phyloP scores from a whole-genome alignment of 2,329 filamentous ascomycete genomes.

The Cordyceps tenuipes region DNA sequence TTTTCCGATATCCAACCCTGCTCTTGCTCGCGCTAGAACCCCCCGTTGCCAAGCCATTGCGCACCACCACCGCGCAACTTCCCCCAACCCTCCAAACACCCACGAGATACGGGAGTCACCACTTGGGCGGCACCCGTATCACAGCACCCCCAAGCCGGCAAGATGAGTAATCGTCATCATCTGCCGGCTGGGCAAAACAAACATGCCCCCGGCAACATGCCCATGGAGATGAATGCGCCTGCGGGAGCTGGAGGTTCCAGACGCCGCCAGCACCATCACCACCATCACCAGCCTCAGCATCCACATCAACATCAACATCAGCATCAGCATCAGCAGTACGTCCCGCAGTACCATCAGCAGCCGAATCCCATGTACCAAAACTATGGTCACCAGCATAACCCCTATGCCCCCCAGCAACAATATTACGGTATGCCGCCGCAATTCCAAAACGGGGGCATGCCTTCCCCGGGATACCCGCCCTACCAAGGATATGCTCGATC shows the following conservation, averaged over 20 bases:
- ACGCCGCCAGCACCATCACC: constrained; percentile 25
- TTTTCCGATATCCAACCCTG: not conserved
- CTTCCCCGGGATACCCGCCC: constrained; percentile 37
- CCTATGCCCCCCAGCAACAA: constrained; percentile 35
- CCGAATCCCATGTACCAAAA: constrained; percentile 41
- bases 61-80: not conserved
- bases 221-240: constrained; percentile 24
- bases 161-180: constrained; percentile 71
- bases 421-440: constrained; percentile 51
- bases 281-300: constrained; percentile 17
- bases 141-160: constrained; percentile 50
- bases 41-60: not conserved
- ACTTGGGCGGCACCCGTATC: constrained; percentile 12
- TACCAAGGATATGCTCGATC: constrained; percentile 43
- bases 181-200: constrained; percentile 67
- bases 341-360: constrained; percentile 30
- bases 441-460: constrained; percentile 45
- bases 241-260: constrained; percentile 28
- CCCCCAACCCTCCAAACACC: not conserved
- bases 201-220: constrained; percentile 33
- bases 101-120: constrained; percentile 10
- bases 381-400: constrained; percentile 40
- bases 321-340: constrained; percentile 25
- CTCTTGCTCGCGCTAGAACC: not conserved
- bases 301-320: constrained; percentile 29